These are phyloP conservation scores for Onygenales sp. DNA, from an alignment of 2,329 filamentous ascomycete genomes.

Conservation along the genomic window DNA sequence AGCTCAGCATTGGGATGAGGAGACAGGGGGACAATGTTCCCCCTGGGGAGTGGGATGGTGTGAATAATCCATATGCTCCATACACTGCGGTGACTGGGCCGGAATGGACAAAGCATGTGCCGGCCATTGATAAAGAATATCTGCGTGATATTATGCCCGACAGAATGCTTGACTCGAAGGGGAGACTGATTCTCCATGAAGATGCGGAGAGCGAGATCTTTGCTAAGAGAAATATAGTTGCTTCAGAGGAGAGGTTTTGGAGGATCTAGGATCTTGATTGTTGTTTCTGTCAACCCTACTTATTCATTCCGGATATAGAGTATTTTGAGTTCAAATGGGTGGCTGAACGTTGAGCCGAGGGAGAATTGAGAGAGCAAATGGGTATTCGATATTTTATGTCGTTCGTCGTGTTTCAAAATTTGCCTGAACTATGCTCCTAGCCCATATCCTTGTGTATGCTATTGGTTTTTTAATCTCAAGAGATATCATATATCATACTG, in stretches of 20 bases:
- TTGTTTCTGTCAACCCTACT: too few species aligned
- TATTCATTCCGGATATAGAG: too few species aligned
- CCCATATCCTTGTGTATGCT: too few species aligned
- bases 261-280: constrained; percentile 3
- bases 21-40: constrained; percentile 12
- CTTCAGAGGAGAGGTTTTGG: constrained; percentile 6
- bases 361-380: too few species aligned
- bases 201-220: constrained; percentile 9
- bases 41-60: constrained; percentile 4
- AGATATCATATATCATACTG: too few species aligned
- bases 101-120: constrained; percentile 12
- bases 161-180: constrained; percentile 12
- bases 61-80: constrained; percentile 3
- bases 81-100: constrained; percentile 9
- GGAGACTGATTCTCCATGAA: constrained; percentile 17
- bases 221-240: constrained; percentile 7
- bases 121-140: constrained; percentile 8
- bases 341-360: too few species aligned
- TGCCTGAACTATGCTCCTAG: too few species aligned
- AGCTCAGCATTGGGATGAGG: constrained; percentile 14
- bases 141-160: constrained; percentile 14
- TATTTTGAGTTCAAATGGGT: too few species aligned
- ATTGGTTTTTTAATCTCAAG: too few species aligned
- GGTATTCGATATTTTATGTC: too few species aligned
- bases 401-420: too few species aligned